Evolutionary conservation across 2,329 filamentous ascomycete species (phyloP), one percentile per base, ranked within the genome.

Genomic region (Fusarium nodosum): DNA sequence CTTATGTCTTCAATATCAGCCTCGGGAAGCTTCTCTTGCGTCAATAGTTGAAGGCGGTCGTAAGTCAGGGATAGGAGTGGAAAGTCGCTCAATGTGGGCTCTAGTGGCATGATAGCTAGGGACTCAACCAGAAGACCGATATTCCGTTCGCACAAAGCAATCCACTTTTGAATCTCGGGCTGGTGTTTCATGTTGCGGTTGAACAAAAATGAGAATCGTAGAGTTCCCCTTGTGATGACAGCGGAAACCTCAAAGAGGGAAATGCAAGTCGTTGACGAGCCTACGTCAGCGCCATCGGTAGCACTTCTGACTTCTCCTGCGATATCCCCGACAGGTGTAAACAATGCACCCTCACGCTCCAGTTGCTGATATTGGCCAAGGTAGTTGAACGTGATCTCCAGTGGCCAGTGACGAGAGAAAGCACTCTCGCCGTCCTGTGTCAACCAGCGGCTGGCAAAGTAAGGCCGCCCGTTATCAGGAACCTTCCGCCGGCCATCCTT

Each of bases 211-310:
- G 81, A 82, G 64, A 85, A 73, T 24, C 79, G 80, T 3, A 83
- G 80, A 39, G 76, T 77, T 22, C 81, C 83, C 24, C 81, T 78
- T 22, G 83, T 78, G 22, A 84, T 77, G 51, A 80, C 80, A 15
- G 82, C 79, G 7, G 81, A 83, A 20, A 85, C 76, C 64, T 86
- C 84, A 24, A 86, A 84, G 2, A 84, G 69, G 1, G 84, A 80
- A n/a, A 85, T 82, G 26, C 69, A 68, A n/a, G 64, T 39, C 8
- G 69, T 59, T 4, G 56, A 2, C 7, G 60, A 39, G 3, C 69
- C 69, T 1, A 72, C 7, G 2, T 72, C 69, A 24, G 69, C 60
- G 2, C 70, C 69, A 5, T 60, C 45, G 1, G 30, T 66, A 1
- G 70, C 69, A 31, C 56, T 56, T 2, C 39, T 71, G 2, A 71